phyloP scores from a whole-genome alignment of 208 protist species.

The Spongospora subterranea region DNA sequence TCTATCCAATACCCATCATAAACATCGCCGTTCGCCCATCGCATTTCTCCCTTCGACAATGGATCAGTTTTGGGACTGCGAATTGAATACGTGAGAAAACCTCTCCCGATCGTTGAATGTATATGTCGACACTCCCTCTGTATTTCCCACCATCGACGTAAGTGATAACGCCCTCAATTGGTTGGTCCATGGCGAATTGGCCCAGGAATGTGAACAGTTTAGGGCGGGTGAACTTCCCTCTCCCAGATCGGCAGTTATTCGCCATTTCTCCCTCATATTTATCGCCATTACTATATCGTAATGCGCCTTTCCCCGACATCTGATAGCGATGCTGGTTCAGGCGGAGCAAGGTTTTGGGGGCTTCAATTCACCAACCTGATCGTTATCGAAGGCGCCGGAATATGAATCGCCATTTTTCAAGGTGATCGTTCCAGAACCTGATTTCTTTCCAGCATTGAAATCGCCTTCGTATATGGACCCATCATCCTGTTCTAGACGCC shows the following conservation, averaged over 20 bases:
- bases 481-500: conserved; percentile 14
- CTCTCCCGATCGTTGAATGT: neutral
- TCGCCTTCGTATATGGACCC: conserved; percentile 40
- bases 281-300: neutral
- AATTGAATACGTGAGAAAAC: neutral
- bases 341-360: neutral
- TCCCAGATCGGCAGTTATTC: conserved; percentile 3
- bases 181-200: neutral
- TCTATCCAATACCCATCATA: conserved; percentile 69
- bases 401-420: neutral
- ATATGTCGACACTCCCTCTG: neutral
- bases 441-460: conserved; percentile 27
- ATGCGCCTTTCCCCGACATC: neutral
- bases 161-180: neutral
- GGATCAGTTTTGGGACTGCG: neutral
- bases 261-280: conserved; percentile 46
- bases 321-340: neutral
- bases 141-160: neutral
- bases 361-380: neutral
- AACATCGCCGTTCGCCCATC: neutral
- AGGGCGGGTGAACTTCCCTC: conserved; percentile 50
- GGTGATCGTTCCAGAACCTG: conserved; percentile 40
- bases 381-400: neutral
- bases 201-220: conserved; percentile 11
- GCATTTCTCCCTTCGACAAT: neutral